Base-by-base conservation (phyloP, 2,329 filamentous ascomycete genomes). In the Grosmannia serpens region DNA sequence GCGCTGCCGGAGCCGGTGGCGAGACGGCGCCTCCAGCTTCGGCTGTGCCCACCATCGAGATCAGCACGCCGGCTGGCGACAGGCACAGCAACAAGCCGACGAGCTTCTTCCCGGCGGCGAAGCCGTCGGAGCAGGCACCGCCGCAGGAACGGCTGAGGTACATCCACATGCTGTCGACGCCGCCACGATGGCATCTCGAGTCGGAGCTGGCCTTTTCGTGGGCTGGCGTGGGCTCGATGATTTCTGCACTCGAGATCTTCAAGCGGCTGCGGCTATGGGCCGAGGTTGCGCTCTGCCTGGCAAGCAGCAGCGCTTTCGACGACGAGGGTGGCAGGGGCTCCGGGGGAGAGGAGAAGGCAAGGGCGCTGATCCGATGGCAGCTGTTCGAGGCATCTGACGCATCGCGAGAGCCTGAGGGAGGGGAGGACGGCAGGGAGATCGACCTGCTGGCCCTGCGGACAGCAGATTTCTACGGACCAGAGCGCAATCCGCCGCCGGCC, bases 181-280 rank as follows among this genome's bases (percentile, higher is more conserved):
- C 92, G 0, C 89, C 91, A 0, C 77, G 91, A 56, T 99, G 94
- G 94, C 90, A 95, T 66, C 81, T 99, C 1, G 94, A 99, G 69
- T 87, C 91, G 0, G 94, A 99, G 69, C 79, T 99, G 17, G 94
- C 94, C 1, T 85, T 89, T 61, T 84, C 91, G n/a, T 99, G 94
- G 94, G 88, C 91, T 0, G 82, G 84, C 53, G 81, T 96, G 3
- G 94, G 94, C 11, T 95, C 91, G 47, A 75, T 99, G 2, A 80
- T 89, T 4, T 95, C 91, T 0, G 94, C 94, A 0, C 80, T 99
- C 1, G 94, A 96, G 61, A 97, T 99, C 61, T 99, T 97, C 73
- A 91, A 96, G 73, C 82, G 94, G 3, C 75, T 99, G 22, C 85
- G 91, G 59, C 86, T 97, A 70, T 97, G 94, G 91, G 89, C 94